Percentiles rank a stretch among this genome's conserved stretches.
Evolutionary conservation across 805 yeast genomes (phyloP).

Genomic region (Deakozyma indianensis): DNA sequence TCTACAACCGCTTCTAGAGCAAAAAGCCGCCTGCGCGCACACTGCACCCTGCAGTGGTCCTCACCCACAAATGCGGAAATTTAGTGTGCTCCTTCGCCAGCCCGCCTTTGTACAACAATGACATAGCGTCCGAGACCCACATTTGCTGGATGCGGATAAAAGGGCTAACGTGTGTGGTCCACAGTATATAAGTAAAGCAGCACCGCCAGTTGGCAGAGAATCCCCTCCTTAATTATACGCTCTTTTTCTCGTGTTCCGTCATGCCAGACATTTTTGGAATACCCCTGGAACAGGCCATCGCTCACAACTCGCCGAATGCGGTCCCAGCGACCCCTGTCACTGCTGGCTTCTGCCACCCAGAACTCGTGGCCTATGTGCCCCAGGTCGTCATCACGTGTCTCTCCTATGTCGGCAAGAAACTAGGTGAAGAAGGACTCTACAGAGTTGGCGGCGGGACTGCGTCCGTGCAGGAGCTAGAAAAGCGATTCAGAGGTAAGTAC

Average conservation of each 20-base stretch:
- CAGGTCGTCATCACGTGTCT: constrained; percentile 9
- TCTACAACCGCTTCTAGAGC: too few relatives aligned
- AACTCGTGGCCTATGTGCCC: constrained; percentile 8
- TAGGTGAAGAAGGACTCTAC: constrained; percentile 20
- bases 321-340: constrained; percentile 2
- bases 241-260: neutral
- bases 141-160: too few relatives aligned
- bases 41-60: neutral
- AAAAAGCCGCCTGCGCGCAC: constrained; percentile 23
- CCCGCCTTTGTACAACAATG: too few relatives aligned
- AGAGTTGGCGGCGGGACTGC: constrained; percentile 16
- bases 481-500: constrained; percentile 9
- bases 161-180: neutral
- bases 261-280: constrained; percentile 8
- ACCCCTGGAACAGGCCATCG: constrained; percentile 9
- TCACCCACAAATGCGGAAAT: neutral
- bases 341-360: constrained; percentile 5
- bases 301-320: constrained; percentile 5
- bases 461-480: constrained; percentile 11
- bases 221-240: neutral
- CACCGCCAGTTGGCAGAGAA: neutral
- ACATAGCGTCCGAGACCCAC: too few relatives aligned
- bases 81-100: too few relatives aligned
- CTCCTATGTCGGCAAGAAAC: constrained; percentile 9
- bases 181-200: neutral